Base-by-base conservation (phyloP, 2,329 filamentous ascomycete species). In the Zalaria sp. region DNA sequence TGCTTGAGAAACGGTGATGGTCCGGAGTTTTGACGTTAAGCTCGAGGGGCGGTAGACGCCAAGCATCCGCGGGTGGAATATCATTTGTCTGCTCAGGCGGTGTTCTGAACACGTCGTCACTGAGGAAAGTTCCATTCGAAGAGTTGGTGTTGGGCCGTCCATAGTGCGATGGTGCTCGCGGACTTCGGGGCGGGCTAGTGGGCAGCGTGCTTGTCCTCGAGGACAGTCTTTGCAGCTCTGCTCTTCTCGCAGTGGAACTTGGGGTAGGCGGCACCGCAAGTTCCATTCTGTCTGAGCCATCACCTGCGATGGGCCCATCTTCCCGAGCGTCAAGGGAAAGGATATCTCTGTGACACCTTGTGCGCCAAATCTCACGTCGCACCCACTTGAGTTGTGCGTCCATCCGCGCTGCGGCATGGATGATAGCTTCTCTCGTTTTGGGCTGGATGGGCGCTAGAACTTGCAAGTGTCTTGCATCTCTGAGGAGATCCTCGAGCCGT, bases 371-470 rank as follows among this genome's bases (percentile, higher is more conserved):
- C 50, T 94, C 86, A 57, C 93, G 81, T 46, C 89, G 75, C n/a
- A 81, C 79, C 89, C 89, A 95, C 58, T 91, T 93, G 46, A 98
- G 65, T 57, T 89, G 87, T 3, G 86, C 86, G 43, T 88, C 79
- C 63, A 93, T 80, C 5, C 82, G 78, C 4, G 81, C 85, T 18
- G 91, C 89, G 11, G 86, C 83, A 48, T 82, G 71, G n/a, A 95
- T 72, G 42, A 96, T 73, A 45, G 86, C 76, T 46, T 96, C 89
- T 46, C 91, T 74, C 0, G 86, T 88, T 61, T 87, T 87, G n/a
- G 81, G 78, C 54, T 93, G 83, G 37, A 98, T 86, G 0, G 91
- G 91, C 1, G 89, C 85, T 25, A 96, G 64, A 18, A 96, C 78
- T 46, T 89, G 79, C 34, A 98, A 68, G 61, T 98, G 91, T 9